Conservation (phyloP, 306 rosid genomes). For the Malus orientalis region DNA sequence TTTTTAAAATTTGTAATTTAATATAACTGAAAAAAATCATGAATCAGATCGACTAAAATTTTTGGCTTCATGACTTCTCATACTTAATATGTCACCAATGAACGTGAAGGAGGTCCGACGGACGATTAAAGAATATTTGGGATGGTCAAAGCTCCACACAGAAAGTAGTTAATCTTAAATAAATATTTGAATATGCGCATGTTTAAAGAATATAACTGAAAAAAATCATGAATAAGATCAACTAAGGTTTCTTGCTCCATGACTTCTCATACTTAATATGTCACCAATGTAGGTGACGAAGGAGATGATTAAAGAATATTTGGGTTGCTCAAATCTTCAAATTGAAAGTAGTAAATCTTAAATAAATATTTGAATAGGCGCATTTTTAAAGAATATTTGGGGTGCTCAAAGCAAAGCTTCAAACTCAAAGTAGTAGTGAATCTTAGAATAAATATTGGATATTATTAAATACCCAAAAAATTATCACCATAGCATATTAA, state of each 20-base stretch:
- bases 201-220: background rate
- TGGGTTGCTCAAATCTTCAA: background rate
- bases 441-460: background rate
- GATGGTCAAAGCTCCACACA: background rate
- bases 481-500: constrained; percentile 15
- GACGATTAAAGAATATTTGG: background rate
- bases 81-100: no score
- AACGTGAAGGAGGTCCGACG: no score
- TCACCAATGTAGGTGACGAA: background rate
- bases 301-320: background rate
- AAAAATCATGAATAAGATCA: no score
- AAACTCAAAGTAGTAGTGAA: background rate
- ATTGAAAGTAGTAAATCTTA: background rate
- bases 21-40: no score
- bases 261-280: no score
- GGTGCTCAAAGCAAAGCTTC: background rate
- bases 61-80: no score
- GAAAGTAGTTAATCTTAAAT: background rate
- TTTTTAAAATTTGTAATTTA: no score
- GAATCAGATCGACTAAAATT: background rate
- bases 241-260: no score
- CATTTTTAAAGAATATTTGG: background rate
- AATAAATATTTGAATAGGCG: background rate
- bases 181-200: background rate
- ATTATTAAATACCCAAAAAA: background rate